Evolutionary conservation across 1,284 basidiomycete genomes (phyloP).

Genomic region (Amylostereum areolatum): DNA sequence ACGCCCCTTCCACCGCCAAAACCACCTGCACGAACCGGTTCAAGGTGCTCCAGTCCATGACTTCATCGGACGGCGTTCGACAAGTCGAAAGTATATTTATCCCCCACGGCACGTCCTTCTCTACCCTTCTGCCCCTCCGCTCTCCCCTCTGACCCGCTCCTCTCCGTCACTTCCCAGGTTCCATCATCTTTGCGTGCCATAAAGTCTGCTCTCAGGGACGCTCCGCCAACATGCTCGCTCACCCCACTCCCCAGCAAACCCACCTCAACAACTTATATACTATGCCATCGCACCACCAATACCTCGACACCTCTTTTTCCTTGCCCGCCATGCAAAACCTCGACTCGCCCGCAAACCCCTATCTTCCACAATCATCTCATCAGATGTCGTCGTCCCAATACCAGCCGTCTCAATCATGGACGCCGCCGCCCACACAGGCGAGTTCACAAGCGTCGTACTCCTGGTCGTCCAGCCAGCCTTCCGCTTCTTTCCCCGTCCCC

Average conservation of each 20-base stretch:
- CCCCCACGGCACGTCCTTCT: conserved; percentile 71
- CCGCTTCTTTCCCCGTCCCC: too few species aligned
- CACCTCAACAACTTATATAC: conserved; percentile 26
- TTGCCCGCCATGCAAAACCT: conserved; percentile 24
- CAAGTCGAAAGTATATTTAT: conserved; percentile 89
- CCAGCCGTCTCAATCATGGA: too few species aligned
- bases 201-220: conserved; percentile 50
- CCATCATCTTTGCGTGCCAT: conserved; percentile 81
- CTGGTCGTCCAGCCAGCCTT: too few species aligned
- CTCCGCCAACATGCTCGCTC: conserved; percentile 25
- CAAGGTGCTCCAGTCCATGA: conserved; percentile 73
- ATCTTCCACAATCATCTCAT: too few species aligned
- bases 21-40: conserved; percentile 93
- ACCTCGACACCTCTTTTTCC: conserved; percentile 4
- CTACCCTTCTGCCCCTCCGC: conserved; percentile 7
- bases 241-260: conserved; percentile 15
- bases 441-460: too few species aligned
- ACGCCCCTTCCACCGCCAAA: conserved; percentile 63
- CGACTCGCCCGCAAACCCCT: conserved; percentile 15
- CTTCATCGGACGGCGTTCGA: conserved; percentile 51
- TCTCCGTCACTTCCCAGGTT: too few species aligned
- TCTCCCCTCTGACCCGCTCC: too few species aligned
- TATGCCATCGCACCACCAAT: conserved; percentile 30
- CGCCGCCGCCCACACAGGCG: too few species aligned
- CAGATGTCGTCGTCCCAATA: too few species aligned